Base-by-base conservation (phyloP, 1,284 basidiomycete species). In the Somion occarium region DNA sequence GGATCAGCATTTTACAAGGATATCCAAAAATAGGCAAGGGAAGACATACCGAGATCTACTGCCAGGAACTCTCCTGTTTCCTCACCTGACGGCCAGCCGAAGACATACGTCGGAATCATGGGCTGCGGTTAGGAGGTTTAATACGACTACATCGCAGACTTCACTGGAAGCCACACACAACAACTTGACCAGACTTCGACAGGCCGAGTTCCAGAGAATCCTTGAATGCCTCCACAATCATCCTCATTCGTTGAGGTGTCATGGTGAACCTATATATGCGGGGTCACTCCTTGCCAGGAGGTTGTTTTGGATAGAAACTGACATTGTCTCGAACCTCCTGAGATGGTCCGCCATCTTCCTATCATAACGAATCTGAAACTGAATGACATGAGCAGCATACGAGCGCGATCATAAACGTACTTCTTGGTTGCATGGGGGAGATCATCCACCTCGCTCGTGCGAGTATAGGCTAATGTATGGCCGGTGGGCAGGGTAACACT, bases 41-140 rank as follows among this genome's bases (percentile, higher is more conserved):
- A 43, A 15, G 9, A 70, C 79, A 61, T 61, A 82, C 95, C 96
- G 46, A 99, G 85, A 71, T 99, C 97, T 47, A 99, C 74, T 2
- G 97, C 93, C 48, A 99, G 84, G 69, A 80, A 98, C 49, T 96
- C 89, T 39, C 97, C 97, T 12, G 74, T 76, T 73, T 99, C 96
- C 50, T 91, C 69, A 3, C 96, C 93, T 5, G 85, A 82, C 15
- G 96, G 97, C 89, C 93, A 99, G 39, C 93, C 95, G 64, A 99
- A 98, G 50, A 99, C 96, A 69, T 78, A 99, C 1, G 96, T 94
- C 3, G 97, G 96, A 52, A 98, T 91, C 95, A 92, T 93, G 20
- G 90, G 91, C 88, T 91, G 59, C n/a, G n/a, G 46, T 13, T 18
- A 18, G 9, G 13, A 47, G 22, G 22, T 34, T 39, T 22, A 25